Base-by-base conservation (phyloP, 2,329 filamentous ascomycete genomes). In the Aureobasidium sp. region DNA sequence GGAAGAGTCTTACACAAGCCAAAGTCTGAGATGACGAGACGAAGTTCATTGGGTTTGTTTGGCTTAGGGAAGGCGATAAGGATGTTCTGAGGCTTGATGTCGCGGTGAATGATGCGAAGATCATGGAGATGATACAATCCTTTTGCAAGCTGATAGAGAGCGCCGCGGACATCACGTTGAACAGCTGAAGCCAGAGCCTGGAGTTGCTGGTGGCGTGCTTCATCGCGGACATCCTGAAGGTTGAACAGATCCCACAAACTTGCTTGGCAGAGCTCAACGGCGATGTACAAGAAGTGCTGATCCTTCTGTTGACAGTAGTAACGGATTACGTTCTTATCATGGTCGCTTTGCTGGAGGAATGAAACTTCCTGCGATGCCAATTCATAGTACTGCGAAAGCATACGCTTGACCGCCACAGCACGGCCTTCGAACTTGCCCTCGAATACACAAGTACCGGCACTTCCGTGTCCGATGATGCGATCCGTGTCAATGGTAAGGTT, bases 21-120 rank as follows among this genome's bases (percentile, higher is more conserved):
- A 75, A 99, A 99, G 74, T 99, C 94, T 0, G 94, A 97, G 39
- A 99, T 96, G 5, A 99, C 84, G 41, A 99, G 82, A 10, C 64
- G 60, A 26, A 59, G 62, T 32, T 63, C 55, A n/a, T 59, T 34
- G 34, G 60, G 50, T 12, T 39, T 52, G 67, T 82, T 86, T 78
- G 87, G 86, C 63, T 84, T 83, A 0, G 85, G 84, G 65, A 83
- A 82, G 27, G 85, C 84, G 63, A 97, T 92, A 1, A 99, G 81
- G 56, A 99, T 97, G 69, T 99, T 99, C 70, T 99, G 94, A 0
- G 94, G 94, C 73, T 99, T 99, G 70, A 99, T 84, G 71, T 99
- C 94, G 59, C 94, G 89, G 73, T 99, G 94, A 3, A 99, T 95
- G 70, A 99, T 97, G 64, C 94, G 89, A 47, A 97, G 82, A 20